Base-by-base conservation (phyloP, 805 yeast genomes). In the Lipomyces sp. region DNA sequence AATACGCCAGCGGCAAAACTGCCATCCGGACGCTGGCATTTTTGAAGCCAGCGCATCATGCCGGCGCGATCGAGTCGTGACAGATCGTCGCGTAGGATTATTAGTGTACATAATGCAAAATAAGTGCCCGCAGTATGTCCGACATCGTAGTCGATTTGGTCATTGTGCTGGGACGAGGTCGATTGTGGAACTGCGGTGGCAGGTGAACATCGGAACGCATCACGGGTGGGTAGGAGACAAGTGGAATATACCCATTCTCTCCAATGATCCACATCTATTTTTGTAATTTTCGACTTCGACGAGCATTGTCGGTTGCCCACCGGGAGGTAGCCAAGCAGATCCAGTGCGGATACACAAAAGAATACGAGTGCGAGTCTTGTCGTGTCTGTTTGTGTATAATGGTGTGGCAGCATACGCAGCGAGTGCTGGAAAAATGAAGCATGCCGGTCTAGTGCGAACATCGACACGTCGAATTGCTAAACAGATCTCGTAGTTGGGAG, bases 111-210 rank as follows among this genome's bases (percentile, higher is more conserved):
- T 42, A 92, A 76, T 1, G 91, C 93, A 78, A 92, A 90, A 70
- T 87, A 86, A 0, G 97, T 92, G 4, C 92, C 86, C 0, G 94
- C 85, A 5, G 91, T 76, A 69, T 86, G 88, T 0, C 93, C 85
- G 0, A 86, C 78, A 73, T 88, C 92, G 72, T 85, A 87, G 8
- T 58, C 66, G 5, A 50, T 53, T 57, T 57, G 68, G 34, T 63
- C 1, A 66, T 67, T 4, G 18, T 57, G 1, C 1, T 24, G 24
- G 24, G 24, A 24, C 71, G 73, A 59, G 11, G 42, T 32, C 18
- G 24, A 18, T 51, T 37, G 29, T 66, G 72, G 39, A 74, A 70
- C 33, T 75, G 64, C 66, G n/a, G 64, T 55, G 10, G 66, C 74
- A 33, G 78, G 71, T 6, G 89, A 86, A 1, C 91, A 85, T 62